Evolutionary conservation across 1,284 basidiomycete genomes (phyloP).

Genomic region (Trichosporon sp.): DNA sequence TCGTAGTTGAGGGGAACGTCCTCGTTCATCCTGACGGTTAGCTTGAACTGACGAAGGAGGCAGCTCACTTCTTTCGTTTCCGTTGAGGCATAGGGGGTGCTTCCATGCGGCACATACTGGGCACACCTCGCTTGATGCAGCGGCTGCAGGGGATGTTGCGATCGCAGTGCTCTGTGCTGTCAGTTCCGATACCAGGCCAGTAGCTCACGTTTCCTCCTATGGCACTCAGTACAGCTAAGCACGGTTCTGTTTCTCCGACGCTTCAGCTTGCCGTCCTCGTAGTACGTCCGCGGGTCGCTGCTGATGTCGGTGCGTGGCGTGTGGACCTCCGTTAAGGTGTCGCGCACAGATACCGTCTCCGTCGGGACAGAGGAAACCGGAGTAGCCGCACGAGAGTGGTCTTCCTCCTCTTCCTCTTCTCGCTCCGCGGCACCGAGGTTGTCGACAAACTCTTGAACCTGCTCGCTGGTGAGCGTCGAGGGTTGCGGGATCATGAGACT

Average conservation of each 20-base stretch:
- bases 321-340: background rate
- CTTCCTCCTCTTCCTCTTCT: constrained; percentile 25
- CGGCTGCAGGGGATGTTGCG: constrained; percentile 54
- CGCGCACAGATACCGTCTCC: background rate
- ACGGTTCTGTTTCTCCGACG: constrained; percentile 50
- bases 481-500: constrained; percentile 26
- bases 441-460: constrained; percentile 45
- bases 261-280: constrained; percentile 43
- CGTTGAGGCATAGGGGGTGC: constrained; percentile 43
- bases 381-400: constrained; percentile 9
- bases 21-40: constrained; percentile 28
- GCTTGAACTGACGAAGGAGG: background rate
- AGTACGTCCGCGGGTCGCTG: constrained; percentile 28
- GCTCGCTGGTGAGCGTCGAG: constrained; percentile 38
- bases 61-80: constrained; percentile 48
- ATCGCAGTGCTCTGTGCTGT: constrained; percentile 51
- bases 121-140: constrained; percentile 54
- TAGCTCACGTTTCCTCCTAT: constrained; percentile 47
- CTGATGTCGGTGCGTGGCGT: constrained; percentile 1
- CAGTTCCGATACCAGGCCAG: background rate
- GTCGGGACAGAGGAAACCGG: background rate
- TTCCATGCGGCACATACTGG: constrained; percentile 54
- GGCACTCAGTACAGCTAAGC: constrained; percentile 55
- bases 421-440: constrained; percentile 30
- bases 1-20: constrained; percentile 49